Conservation (phyloP, 768 basidiomycete species). For the Exidia glandulosa region DNA sequence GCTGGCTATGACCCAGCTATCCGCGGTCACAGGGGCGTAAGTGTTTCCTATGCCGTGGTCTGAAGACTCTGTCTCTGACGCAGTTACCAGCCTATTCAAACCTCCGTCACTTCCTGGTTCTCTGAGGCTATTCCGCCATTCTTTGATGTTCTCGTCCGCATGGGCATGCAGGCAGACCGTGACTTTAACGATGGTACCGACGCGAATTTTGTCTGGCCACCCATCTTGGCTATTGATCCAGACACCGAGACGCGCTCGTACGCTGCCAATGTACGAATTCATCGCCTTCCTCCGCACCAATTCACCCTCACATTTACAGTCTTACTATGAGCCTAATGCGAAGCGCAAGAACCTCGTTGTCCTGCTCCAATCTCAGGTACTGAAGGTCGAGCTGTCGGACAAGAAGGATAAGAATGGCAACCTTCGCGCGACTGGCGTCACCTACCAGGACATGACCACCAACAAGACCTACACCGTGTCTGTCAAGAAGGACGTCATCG, state of each 20-base stretch:
- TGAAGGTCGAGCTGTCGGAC: constrained; percentile 1
- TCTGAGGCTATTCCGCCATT: background rate
- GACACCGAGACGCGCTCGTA: background rate
- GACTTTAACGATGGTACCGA: background rate
- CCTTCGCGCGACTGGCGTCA: constrained; percentile 2
- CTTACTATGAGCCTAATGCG: background rate
- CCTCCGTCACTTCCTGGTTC: background rate
- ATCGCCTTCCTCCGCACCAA: background rate
- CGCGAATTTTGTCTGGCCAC: background rate
- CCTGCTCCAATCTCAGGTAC: background rate
- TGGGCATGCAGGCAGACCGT: background rate
- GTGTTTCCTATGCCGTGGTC: background rate
- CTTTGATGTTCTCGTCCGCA: background rate
- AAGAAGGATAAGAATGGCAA: constrained; percentile 1
- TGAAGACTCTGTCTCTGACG: background rate
- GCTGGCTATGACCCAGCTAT: background rate
- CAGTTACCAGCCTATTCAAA: background rate
- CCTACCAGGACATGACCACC: constrained; percentile 14
- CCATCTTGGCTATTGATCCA: background rate
- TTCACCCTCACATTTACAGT: background rate
- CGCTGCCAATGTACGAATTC: background rate
- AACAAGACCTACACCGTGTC: constrained; percentile 21
- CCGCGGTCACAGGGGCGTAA: background rate
- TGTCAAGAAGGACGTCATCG: constrained; percentile 40
- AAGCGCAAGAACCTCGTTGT: constrained; percentile 1